Conservation (phyloP, 345 rosid genomes). For the Populus nigra region DNA sequence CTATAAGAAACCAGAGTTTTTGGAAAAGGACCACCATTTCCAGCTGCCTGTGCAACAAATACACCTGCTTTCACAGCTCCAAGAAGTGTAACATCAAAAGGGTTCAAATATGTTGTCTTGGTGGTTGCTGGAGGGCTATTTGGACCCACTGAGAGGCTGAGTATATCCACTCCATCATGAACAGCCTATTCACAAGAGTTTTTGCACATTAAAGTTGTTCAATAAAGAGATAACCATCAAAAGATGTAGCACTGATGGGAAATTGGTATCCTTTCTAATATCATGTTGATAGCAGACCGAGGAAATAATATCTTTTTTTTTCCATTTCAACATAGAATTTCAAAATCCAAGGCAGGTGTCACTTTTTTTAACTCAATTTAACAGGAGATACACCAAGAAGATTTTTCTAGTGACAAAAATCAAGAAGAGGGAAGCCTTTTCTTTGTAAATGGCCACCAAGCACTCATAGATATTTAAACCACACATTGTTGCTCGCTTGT, state of each 20-base stretch:
- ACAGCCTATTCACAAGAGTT: slow-evolving; percentile 64
- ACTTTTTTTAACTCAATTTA: background rate
- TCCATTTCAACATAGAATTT: background rate
- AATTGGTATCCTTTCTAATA: background rate
- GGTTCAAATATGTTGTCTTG: slow-evolving; percentile 82
- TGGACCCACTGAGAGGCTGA: slow-evolving; percentile 95
- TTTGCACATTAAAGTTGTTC: background rate
- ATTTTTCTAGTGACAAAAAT: background rate
- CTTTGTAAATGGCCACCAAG: background rate
- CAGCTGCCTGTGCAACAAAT: slow-evolving; percentile 97
- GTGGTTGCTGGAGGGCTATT: slow-evolving; percentile 91
- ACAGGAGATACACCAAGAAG: background rate
- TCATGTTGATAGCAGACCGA: background rate
- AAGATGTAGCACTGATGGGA: background rate
- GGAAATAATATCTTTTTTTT: background rate
- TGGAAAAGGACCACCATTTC: slow-evolving; percentile 97
- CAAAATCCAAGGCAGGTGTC: slow-evolving; percentile 4
- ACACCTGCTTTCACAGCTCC: slow-evolving; percentile 97
- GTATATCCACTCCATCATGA: slow-evolving; percentile 94
- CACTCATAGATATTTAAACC: background rate
- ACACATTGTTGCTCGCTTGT: background rate
- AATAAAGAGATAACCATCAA: background rate
- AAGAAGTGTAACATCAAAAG: slow-evolving; percentile 93
- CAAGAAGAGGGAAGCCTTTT: slow-evolving; percentile 7
- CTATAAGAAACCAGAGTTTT: slow-evolving; percentile 93